Conservation (phyloP, 306 rosid species). For the Cicer cuneatum region DNA sequence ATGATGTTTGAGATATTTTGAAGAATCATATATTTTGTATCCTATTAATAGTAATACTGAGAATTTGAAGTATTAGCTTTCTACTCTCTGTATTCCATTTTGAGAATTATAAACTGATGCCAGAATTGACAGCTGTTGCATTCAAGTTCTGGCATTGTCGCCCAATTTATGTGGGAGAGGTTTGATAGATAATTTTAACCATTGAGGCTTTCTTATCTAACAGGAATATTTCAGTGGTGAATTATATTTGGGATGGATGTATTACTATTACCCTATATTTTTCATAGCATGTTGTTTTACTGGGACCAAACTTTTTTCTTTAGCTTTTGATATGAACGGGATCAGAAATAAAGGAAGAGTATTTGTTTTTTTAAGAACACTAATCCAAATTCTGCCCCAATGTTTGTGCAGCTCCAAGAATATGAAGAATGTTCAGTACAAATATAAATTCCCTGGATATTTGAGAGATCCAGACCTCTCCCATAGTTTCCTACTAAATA, state of each 20-base stretch:
- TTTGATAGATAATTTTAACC: slow-evolving; percentile 26
- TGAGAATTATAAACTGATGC: slow-evolving; percentile 30
- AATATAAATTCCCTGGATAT: background rate
- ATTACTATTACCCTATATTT: background rate
- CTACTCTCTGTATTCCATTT: slow-evolving; percentile 3
- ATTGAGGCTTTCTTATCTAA: slow-evolving; percentile 33
- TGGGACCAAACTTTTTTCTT: slow-evolving; percentile 13
- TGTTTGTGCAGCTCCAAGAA: background rate
- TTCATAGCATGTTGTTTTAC: slow-evolving; percentile 7
- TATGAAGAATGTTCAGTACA: background rate
- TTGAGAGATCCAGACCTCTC: background rate
- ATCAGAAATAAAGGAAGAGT: background rate
- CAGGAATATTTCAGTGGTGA: slow-evolving; percentile 25
- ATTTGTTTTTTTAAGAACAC: background rate
- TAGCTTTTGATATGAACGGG: background rate
- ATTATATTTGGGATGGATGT: slow-evolving; percentile 32
- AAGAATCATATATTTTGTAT: slow-evolving; percentile 10
- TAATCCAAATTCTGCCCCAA: background rate
- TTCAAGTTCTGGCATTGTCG: slow-evolving; percentile 5
- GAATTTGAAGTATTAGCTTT: slow-evolving; percentile 29
- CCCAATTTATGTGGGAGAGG: slow-evolving; percentile 19
- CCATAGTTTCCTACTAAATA: background rate
- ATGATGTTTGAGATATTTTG: slow-evolving; percentile 30
- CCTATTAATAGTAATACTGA: slow-evolving; percentile 6
- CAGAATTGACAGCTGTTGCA: slow-evolving; percentile 1